Evolutionary conservation across 2,329 filamentous ascomycete genomes (phyloP), one percentile per base, ranked within the genome.

Genomic region (Madurella mycetomatis): DNA sequence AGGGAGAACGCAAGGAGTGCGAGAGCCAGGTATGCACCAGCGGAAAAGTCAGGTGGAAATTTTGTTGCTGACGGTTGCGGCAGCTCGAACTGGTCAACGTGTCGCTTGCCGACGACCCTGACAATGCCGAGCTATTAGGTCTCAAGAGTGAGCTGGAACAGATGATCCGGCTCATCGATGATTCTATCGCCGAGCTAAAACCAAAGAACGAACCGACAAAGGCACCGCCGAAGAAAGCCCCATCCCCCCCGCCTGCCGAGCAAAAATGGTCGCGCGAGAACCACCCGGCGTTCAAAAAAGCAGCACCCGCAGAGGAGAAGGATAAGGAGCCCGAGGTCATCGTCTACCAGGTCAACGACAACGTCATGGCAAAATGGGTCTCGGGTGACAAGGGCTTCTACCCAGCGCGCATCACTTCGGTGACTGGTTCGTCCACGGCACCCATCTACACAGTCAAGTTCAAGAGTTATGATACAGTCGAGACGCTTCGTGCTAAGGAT

Each of bases 371-470:
- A 45, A 92, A 92, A 72, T 99, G 92, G 90, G 76, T 87, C 45
- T 88, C 90, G 9, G 91, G 90, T 51, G 94, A 99, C 72, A 90
- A 88, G 66, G 82, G 82, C 19, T 96, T 92, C 73, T 97, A 97
- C 73, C 87, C 90, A 44, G 94, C 92, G 41, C 86, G 90, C 65
- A 95, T 99, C 70, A 92, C 90, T 49, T 92, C 88, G 49, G 92
- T 96, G 64, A 96, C 92, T 18, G 94, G 94, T 55, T 96, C 91
- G 9, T 86, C 87, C n/a, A 88, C 85, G 42, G 88, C 90, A 49
- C 92, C 92, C 37, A 89, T 96, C 60, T 99, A 96, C 70, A 87
- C 90, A 46, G 92, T 99, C 70, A 94, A 88, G 64, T 99, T 97
- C 78, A 92, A 95, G 73, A 89, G 84, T 65, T 97, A 97, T 73